Conservation (phyloP, 352 stramenopile genomes). For the Aphanomyces astaci region DNA sequence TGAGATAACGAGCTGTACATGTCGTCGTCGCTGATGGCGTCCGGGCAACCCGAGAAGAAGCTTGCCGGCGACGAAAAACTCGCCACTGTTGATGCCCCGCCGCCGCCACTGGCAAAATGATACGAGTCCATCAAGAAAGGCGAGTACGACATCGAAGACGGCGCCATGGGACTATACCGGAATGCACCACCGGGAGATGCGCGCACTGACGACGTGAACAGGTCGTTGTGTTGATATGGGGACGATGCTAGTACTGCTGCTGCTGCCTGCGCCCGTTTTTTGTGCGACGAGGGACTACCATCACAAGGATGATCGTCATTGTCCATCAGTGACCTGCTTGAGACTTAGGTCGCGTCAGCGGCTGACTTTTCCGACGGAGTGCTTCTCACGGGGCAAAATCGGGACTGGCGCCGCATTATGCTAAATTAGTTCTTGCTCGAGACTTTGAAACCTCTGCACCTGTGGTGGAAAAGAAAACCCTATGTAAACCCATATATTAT, state of each 20-base stretch:
- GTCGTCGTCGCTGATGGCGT: constrained; percentile 8
- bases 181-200: background rate
- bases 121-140: constrained; percentile 24
- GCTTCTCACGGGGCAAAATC: background rate
- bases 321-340: background rate
- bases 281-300: background rate
- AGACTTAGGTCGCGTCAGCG: background rate
- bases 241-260: background rate
- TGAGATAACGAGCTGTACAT: constrained; percentile 24
- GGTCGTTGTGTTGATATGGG: background rate
- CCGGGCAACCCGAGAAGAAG: constrained; percentile 18
- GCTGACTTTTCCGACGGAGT: background rate
- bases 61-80: constrained; percentile 21
- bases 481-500: background rate
- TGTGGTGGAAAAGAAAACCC: background rate
- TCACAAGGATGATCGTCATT: background rate
- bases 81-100: constrained; percentile 7
- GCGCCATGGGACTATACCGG: background rate
- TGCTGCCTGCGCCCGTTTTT: background rate
- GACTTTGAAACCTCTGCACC: background rate
- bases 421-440: background rate
- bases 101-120: background rate
- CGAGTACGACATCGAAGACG: constrained; percentile 16
- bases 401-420: background rate
- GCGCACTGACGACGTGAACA: background rate